phyloP scores from a whole-genome alignment of 495 filamentous ascomycete genomes.

The Xylaria flabelliformis region DNA sequence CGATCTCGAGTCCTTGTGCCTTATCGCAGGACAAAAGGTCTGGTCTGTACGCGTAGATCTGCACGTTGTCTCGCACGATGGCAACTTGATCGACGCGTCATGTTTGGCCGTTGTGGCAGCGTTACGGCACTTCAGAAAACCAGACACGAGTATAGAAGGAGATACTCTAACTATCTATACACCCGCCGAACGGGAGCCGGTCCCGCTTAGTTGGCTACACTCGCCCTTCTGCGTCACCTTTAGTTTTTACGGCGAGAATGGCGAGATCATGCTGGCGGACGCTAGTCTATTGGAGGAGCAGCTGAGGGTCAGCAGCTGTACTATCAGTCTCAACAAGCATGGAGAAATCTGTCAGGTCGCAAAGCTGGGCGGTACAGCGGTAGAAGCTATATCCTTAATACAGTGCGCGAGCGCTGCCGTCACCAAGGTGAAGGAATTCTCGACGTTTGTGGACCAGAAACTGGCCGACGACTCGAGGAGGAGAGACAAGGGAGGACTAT shows the following conservation, averaged over 20 bases:
- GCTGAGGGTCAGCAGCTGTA: slow-evolving; percentile 79
- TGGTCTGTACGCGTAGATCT: slow-evolving; percentile 90
- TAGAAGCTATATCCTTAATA: slow-evolving; percentile 78
- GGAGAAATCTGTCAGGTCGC: slow-evolving; percentile 92
- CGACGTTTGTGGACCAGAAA: slow-evolving; percentile 68
- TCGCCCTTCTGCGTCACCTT: slow-evolving; percentile 88
- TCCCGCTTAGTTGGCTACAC: slow-evolving; percentile 87
- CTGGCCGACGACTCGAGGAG: slow-evolving; percentile 77
- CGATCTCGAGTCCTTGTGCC: slow-evolving; percentile 93
- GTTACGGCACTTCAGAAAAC: slow-evolving; percentile 86
- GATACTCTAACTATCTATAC: slow-evolving; percentile 82
- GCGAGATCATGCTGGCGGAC: slow-evolving; percentile 72
- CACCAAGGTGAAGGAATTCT: slow-evolving; percentile 80
- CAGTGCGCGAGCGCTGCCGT: slow-evolving; percentile 71
- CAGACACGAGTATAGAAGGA: slow-evolving; percentile 83
- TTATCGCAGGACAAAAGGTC: slow-evolving; percentile 85
- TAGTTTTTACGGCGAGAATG: slow-evolving; percentile 72
- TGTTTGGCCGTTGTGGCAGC: slow-evolving; percentile 88
- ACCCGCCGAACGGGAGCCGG: slow-evolving; percentile 84
- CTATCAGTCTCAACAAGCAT: slow-evolving; percentile 84
- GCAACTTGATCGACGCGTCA: slow-evolving; percentile 81
- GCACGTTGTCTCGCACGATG: slow-evolving; percentile 88
- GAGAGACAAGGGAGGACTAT: slow-evolving; percentile 76
- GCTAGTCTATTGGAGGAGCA: slow-evolving; percentile 85
- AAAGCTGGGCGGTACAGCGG: slow-evolving; percentile 81